Conservation (phyloP, 2,329 filamentous ascomycete genomes). For the Cladobotryum protrusum region DNA sequence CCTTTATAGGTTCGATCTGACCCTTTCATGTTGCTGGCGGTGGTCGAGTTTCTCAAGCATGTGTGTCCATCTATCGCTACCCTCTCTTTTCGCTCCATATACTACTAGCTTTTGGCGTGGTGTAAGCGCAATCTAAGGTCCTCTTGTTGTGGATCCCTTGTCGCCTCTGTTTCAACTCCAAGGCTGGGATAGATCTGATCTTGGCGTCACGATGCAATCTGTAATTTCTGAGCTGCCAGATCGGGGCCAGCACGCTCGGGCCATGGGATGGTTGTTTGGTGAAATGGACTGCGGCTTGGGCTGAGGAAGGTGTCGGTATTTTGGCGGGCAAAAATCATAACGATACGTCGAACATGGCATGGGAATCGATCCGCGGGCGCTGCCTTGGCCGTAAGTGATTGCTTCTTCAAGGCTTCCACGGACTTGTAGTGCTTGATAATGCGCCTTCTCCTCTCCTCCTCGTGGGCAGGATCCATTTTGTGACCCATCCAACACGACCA, state of each 20-base stretch:
- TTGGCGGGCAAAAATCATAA: constrained; percentile 87
- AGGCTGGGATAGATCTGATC: constrained; percentile 76
- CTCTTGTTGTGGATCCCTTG: constrained; percentile 94
- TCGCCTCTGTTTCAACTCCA: constrained; percentile 62
- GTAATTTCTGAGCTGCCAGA: constrained; percentile 92
- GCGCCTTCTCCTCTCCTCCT: constrained; percentile 34
- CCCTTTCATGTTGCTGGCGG: constrained; percentile 81
- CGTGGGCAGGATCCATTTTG: constrained; percentile 36
- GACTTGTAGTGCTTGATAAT: constrained; percentile 60
- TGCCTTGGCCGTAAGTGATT: constrained; percentile 78
- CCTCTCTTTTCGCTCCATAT: constrained; percentile 87
- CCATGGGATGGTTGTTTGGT: constrained; percentile 34
- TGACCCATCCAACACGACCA: constrained; percentile 29
- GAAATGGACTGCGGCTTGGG: constrained; percentile 50
- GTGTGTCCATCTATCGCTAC: constrained; percentile 83
- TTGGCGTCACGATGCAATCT: constrained; percentile 97
- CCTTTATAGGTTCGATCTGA: constrained; percentile 57
- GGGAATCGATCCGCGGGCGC: constrained; percentile 70
- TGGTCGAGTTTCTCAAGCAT: constrained; percentile 78
- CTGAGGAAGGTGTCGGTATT: constrained; percentile 67
- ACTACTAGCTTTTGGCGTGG: constrained; percentile 81
- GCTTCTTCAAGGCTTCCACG: constrained; percentile 67
- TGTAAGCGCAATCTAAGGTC: constrained; percentile 78
- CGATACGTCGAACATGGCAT: constrained; percentile 76
- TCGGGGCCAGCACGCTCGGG: constrained; percentile 71